These are phyloP conservation scores for Moringa oleifera DNA, from an alignment of 345 rosid species.

Conservation along the genomic window DNA sequence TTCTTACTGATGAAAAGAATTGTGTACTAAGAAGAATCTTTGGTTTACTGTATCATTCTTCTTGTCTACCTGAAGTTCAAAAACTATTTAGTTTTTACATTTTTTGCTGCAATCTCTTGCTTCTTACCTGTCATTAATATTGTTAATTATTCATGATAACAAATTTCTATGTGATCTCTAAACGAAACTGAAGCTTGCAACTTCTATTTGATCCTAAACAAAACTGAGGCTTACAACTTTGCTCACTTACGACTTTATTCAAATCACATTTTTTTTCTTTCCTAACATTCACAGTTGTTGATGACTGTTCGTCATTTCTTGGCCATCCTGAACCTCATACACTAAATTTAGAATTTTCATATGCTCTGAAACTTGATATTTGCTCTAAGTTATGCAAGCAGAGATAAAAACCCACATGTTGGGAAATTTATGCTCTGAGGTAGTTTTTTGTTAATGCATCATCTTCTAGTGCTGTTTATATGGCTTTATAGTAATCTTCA, in stretches of 20 bases:
- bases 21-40: background rate
- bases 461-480: background rate
- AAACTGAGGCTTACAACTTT: background rate
- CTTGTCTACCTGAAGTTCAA: background rate
- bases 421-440: too few species aligned
- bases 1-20: background rate
- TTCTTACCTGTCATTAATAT: background rate
- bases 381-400: too few species aligned
- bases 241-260: background rate
- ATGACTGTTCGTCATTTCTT: too few species aligned
- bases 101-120: background rate
- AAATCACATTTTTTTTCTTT: too few species aligned
- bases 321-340: too few species aligned
- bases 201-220: background rate
- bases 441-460: background rate
- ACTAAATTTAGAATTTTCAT: too few species aligned
- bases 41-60: background rate
- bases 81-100: background rate
- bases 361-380: too few species aligned
- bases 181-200: background rate
- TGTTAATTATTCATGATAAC: background rate
- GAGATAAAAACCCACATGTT: background rate
- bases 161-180: background rate
- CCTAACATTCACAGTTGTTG: too few species aligned
- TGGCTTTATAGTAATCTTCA: background rate